phyloP scores from a whole-genome alignment of 2,329 filamentous ascomycete genomes.

The Pseudogymnoascus sp. region DNA sequence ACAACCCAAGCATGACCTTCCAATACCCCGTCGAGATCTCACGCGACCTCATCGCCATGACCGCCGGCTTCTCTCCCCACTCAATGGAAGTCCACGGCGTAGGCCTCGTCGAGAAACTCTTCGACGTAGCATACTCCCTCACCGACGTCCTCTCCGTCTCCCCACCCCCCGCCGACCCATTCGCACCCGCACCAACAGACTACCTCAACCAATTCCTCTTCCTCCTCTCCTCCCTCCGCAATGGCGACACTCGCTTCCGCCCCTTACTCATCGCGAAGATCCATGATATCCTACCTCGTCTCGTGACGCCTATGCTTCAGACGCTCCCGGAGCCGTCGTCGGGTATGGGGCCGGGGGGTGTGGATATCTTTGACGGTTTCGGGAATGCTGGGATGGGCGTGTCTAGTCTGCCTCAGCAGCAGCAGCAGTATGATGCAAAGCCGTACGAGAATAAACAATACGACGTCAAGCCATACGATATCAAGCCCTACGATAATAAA shows the following conservation, averaged over 20 bases:
- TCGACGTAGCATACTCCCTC: slow-evolving; percentile 67
- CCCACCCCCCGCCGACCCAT: too few relatives aligned
- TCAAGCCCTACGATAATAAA: not conserved
- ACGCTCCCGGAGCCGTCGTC: slow-evolving; percentile 46
- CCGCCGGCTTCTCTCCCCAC: slow-evolving; percentile 61
- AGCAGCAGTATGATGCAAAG: not conserved
- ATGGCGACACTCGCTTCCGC: slow-evolving; percentile 67
- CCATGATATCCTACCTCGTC: slow-evolving; percentile 58
- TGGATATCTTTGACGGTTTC: slow-evolving; percentile 61
- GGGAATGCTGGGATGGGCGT: slow-evolving; percentile 51
- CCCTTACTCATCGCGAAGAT: slow-evolving; percentile 71
- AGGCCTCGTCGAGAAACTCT: slow-evolving; percentile 71
- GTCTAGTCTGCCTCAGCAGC: slow-evolving; percentile 18
- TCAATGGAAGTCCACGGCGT: slow-evolving; percentile 69
- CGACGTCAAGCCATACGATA: too few relatives aligned
- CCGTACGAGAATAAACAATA: not conserved
- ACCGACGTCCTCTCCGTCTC: slow-evolving; percentile 64
- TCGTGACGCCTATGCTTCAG: slow-evolving; percentile 53
- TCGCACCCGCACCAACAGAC: too few relatives aligned
- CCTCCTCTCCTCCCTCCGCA: slow-evolving; percentile 65
- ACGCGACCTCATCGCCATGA: slow-evolving; percentile 55
- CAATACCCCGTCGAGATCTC: slow-evolving; percentile 56
- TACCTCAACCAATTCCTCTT: too few relatives aligned
- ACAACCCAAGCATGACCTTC: slow-evolving; percentile 51
- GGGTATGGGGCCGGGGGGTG: slow-evolving; percentile 28